Conservation (phyloP, 2,329 filamentous ascomycete genomes). For the Aspergillus transmontanensis region DNA sequence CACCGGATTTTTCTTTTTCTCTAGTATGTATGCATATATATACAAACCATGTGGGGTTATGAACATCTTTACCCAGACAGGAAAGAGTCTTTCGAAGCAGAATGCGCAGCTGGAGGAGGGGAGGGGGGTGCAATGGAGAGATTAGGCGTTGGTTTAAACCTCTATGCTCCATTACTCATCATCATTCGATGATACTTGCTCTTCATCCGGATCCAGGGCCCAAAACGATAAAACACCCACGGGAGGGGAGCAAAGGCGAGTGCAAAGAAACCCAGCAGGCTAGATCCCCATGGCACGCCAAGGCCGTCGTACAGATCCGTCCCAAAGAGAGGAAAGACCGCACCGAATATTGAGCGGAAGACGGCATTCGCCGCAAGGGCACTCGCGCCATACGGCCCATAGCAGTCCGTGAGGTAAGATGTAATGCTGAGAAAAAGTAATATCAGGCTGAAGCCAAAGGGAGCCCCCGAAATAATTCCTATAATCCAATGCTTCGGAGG, state of each 20-base stretch:
- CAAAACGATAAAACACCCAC: background rate
- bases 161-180: background rate
- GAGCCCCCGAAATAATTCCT: slow-evolving; percentile 10
- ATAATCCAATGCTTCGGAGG: slow-evolving; percentile 18
- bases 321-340: background rate
- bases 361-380: background rate
- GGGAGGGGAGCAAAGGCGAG: background rate
- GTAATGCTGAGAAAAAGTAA: slow-evolving; percentile 15
- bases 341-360: background rate
- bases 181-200: background rate
- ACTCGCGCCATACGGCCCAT: background rate
- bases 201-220: background rate
- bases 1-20: too few relatives aligned
- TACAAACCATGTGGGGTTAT: too few relatives aligned
- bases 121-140: too few relatives aligned
- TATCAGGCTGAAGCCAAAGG: slow-evolving; percentile 21
- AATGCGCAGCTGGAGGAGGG: too few relatives aligned
- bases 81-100: too few relatives aligned
- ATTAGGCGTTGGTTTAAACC: too few relatives aligned
- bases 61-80: too few relatives aligned
- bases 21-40: too few relatives aligned
- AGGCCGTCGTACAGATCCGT: background rate
- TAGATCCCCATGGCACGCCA: background rate
- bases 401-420: background rate
- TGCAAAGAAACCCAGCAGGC: background rate